Conservation (phyloP, 352 stramenopile genomes). For the Pythium monospermum region DNA sequence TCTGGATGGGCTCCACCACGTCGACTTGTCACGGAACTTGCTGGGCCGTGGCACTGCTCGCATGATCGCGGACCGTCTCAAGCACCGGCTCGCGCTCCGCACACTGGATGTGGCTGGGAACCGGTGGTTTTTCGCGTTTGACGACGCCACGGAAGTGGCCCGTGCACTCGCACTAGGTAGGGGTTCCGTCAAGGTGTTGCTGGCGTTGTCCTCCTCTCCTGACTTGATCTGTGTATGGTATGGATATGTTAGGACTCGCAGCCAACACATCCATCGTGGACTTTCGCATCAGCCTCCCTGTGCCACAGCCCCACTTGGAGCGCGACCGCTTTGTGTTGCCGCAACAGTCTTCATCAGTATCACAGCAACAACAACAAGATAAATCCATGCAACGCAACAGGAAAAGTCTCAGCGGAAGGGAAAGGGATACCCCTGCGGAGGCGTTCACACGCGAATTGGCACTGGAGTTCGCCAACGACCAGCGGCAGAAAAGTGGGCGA, state of each 20-base stretch:
- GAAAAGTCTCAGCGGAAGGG: background rate
- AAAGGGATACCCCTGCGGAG: conserved; percentile 12
- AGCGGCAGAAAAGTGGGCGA: background rate
- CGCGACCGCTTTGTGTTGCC: conserved; percentile 5
- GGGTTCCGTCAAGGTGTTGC: background rate
- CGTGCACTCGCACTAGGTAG: conserved; percentile 7
- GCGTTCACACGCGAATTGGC: conserved; percentile 13
- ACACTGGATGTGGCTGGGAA: conserved; percentile 33
- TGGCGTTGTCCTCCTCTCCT: background rate
- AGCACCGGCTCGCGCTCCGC: conserved; percentile 23
- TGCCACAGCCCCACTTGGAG: conserved; percentile 6
- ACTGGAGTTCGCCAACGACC: background rate
- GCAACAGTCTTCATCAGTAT: background rate
- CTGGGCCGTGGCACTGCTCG: conserved; percentile 23
- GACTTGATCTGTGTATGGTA: background rate
- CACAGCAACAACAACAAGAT: background rate
- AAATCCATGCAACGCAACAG: background rate
- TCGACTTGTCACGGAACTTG: conserved; percentile 37
- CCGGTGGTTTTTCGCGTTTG: conserved; percentile 28
- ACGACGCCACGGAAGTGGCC: conserved; percentile 27
- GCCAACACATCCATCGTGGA: conserved; percentile 3
- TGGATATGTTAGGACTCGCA: background rate
- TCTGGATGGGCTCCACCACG: conserved; percentile 19
- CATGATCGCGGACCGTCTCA: conserved; percentile 28
- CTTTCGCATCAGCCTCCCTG: conserved; percentile 9